Evolutionary conservation across 2,329 filamentous ascomycete species (phyloP).

Genomic region (Fusarium illudens): DNA sequence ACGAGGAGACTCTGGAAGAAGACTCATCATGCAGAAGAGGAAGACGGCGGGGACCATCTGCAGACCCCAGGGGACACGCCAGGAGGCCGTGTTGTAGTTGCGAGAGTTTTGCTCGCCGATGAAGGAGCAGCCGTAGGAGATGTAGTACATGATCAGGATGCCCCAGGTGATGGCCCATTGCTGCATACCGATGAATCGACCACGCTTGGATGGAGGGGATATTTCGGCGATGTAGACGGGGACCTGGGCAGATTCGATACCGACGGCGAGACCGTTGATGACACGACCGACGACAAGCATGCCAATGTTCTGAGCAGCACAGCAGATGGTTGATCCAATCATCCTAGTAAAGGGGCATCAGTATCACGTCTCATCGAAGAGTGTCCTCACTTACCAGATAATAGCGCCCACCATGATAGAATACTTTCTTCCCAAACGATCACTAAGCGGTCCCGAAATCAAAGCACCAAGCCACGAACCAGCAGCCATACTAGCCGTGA

Average conservation of each 20-base stretch:
- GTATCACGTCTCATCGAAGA: fast-evolving
- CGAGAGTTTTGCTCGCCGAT: slow-evolving; percentile 53
- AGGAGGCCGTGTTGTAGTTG: slow-evolving; percentile 64
- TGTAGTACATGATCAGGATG: slow-evolving; percentile 72
- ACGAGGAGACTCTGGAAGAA: slow-evolving; percentile 63
- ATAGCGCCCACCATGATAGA: slow-evolving; percentile 60
- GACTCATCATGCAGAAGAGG: slow-evolving; percentile 67
- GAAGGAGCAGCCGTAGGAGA: slow-evolving; percentile 71
- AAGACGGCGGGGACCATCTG: slow-evolving; percentile 66
- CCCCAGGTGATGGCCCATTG: slow-evolving; percentile 79
- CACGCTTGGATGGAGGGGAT: slow-evolving; percentile 63
- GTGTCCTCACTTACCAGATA: slow-evolving; percentile 55
- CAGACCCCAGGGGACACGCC: slow-evolving; percentile 69
- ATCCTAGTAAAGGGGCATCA: slow-evolving; percentile 47
- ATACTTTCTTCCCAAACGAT: slow-evolving; percentile 58
- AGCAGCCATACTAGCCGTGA: slow-evolving; percentile 61
- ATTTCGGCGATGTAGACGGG: slow-evolving; percentile 76
- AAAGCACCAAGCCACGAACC: slow-evolving; percentile 61
- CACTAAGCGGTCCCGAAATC: slow-evolving; percentile 58
- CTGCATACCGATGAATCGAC: slow-evolving; percentile 60
- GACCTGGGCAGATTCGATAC: slow-evolving; percentile 72
- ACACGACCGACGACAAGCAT: slow-evolving; percentile 58
- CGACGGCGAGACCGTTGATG: slow-evolving; percentile 73
- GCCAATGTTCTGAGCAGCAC: slow-evolving; percentile 54
- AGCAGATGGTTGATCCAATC: slow-evolving; percentile 57